Base-by-base conservation (phyloP, 2,329 filamentous ascomycete species). In the Penicillium glabrum region DNA sequence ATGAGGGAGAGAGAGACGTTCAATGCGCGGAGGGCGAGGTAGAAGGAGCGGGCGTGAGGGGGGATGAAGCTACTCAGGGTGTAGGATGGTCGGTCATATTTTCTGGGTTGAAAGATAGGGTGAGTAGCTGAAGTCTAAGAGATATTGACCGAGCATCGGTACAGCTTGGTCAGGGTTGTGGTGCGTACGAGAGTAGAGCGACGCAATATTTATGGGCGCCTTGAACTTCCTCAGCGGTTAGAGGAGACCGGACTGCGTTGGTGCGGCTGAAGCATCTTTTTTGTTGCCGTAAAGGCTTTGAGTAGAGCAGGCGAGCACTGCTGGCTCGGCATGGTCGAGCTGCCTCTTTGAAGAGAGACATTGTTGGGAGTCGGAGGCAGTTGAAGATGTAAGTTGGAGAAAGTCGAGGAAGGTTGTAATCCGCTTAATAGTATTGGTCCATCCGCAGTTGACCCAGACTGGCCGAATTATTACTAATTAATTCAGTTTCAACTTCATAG, bases 1-100 rank as follows among this genome's bases (percentile, higher is more conserved):
- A 98, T 89, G 56, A 90, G 86, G 45, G 93, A 90, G 58, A 97
- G 85, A 74, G 97, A 93, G 67, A 98, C 84, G 72, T 99, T 99
- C 74, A 99, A 87, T 50, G 93, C 89, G 61, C 93, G 90, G 56
- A 99, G 86, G 57, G 93, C 91, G 65, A 96, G 85, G 77, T 98
- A 97, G 64, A 91, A 89, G 75, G 96, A 88, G 68, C 87, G 87
- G 13, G 89, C 83, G 29, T 87, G 82, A 3, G 80, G 80, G 1
- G 91, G 92, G 59, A 97, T 84, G 76, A 97, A 96, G 59, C 90
- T 88, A 61, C 90, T 88, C 58, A 97, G 86, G 35, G 95, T 84
- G 72, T 91, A 91, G 16, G 95, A 92, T 61, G 96, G 90, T 54
- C 92, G 89, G 75, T 99, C 95, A 75, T 91, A 91, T 73, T 88